Evolutionary conservation across 208 protist species (phyloP), one percentile per base, ranked within the genome.

Genomic region (Crithidia expoeki): DNA sequence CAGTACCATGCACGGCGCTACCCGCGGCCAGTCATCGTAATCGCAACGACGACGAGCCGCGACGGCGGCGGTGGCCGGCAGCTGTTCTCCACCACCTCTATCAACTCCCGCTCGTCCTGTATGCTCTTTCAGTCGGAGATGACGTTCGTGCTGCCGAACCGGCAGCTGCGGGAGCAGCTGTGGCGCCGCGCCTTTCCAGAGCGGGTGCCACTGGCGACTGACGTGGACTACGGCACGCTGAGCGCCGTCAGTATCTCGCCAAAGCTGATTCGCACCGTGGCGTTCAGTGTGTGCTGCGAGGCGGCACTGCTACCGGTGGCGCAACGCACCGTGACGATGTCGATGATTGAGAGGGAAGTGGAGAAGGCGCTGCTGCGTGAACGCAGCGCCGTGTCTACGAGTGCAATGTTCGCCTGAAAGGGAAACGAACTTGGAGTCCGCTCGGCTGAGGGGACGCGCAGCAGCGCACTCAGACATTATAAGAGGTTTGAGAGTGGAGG

Each of bases 1-100:
- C 75, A 92, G 60, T 97, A 94, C 73, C 85, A 97, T 67, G 81
- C 90, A 17, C 70, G 79, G 53, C 78, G 76, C 16, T 95, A 92
- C 62, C 81, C 88, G 21, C 51, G 81, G 27, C 90, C 92, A 6
- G 81, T 97, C 19, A 80, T 97, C 44, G 84, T 97, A 32, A 81
- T 95, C 38, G 92, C 86, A 5, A 94, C 88, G n/a, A 94, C 87
- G 7, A 83, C 77, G 4, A 72, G 70, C 33, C 59, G 64, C 38
- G 72, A 72, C 49, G 68, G 68, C 44, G 36, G 76, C 21, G 68
- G 75, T 30, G 75, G 75, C 1, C 55, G 68, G 9, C 55, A 57
- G 33, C 72, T 73, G 21, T 68, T 79, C 60, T 74, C 61, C 28
- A 70, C 68, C 28, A 50, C 58, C 30, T 68, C 46, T 56, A 64